A percentile compares a stretch with the other conserved stretches of the same genome.
These are phyloP conservation scores for Metschnikowia santaceciliae DNA, from an alignment of 805 yeast species.

Conservation along the genomic window DNA sequence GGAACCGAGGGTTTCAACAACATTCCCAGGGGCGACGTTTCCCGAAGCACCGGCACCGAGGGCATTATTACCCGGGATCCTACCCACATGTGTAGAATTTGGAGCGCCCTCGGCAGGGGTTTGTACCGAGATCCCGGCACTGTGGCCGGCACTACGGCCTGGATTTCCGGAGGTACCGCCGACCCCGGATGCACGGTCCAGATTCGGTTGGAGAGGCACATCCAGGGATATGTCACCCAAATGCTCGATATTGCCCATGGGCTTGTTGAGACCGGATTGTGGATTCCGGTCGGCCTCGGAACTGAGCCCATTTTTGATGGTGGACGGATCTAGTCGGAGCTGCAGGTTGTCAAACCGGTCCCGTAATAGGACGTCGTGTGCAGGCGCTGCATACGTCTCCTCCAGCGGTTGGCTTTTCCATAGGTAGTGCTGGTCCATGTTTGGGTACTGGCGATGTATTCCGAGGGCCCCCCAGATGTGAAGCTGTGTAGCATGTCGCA, in stretches of 20 bases:
- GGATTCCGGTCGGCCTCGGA: not conserved
- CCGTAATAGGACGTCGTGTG: not conserved
- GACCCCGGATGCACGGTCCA: not conserved
- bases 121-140: not conserved
- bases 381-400: not conserved
- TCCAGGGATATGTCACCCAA: not conserved
- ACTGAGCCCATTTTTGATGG: not conserved
- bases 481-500: not conserved
- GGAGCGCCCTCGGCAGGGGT: too few species aligned
- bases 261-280: not conserved
- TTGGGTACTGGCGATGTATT: not conserved
- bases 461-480: not conserved
- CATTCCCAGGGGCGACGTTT: not conserved
- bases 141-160: not conserved
- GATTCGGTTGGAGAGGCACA: not conserved
- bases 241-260: not conserved
- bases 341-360: not conserved
- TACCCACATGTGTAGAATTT: not conserved
- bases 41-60: not conserved
- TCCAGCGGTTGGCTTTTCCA: not conserved
- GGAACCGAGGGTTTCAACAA: not conserved
- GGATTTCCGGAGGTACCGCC: not conserved
- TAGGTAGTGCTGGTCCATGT: constrained; percentile 2
- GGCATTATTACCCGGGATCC: not conserved
- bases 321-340: constrained; percentile 1